phyloP scores from a whole-genome alignment of 257 asterid species.

The Buddleja alternifolia region DNA sequence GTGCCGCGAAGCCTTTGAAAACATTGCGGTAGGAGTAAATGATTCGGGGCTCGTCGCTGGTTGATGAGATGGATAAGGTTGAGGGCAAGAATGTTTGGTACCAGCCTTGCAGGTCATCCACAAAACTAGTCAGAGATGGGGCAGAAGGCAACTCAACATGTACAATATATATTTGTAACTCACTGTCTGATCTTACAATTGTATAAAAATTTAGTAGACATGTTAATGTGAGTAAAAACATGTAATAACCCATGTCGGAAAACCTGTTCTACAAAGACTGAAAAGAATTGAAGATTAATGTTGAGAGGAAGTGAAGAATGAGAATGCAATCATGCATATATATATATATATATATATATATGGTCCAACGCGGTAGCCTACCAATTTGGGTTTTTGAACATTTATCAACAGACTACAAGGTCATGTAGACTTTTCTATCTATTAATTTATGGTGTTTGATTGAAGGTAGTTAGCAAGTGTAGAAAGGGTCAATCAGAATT shows the following conservation, averaged over 20 bases:
- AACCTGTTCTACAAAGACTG: no score
- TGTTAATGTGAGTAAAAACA: no score
- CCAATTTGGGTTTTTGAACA: neutral
- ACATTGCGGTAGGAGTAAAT: slow-evolving; percentile 46
- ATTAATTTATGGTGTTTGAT: neutral
- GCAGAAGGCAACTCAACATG: slow-evolving; percentile 31
- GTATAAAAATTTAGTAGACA: no score
- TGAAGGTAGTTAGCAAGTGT: neutral
- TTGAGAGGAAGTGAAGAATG: neutral
- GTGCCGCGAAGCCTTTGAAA: slow-evolving; percentile 52
- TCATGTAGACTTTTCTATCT: slow-evolving; percentile 6
- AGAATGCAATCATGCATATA: neutral
- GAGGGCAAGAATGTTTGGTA: slow-evolving; percentile 38
- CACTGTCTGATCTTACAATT: no score
- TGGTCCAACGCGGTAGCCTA: slow-evolving; percentile 9
- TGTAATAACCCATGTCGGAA: no score
- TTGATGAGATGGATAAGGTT: slow-evolving; percentile 1
- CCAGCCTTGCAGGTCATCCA: slow-evolving; percentile 30
- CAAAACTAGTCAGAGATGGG: slow-evolving; percentile 1
- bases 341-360: neutral
- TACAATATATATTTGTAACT: slow-evolving; percentile 47
- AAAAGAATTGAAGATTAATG: neutral
- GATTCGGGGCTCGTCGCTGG: slow-evolving; percentile 20
- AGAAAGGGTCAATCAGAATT: neutral
- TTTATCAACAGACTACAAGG: neutral